phyloP scores from a whole-genome alignment of 2,329 filamentous ascomycete genomes.

The Amphichorda felina region DNA sequence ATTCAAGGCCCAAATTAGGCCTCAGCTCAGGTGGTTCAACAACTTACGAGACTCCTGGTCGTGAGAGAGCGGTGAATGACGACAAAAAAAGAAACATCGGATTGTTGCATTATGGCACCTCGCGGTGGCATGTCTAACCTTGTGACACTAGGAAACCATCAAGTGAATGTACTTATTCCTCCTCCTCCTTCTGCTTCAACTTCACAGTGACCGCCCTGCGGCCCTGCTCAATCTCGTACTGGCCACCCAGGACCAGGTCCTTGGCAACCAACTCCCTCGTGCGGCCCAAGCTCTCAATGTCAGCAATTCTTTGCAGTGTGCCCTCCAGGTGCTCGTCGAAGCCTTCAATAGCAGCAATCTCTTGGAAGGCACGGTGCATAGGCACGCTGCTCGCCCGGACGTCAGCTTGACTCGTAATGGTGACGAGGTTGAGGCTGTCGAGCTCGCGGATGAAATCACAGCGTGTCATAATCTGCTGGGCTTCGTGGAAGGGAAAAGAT shows the following conservation, averaged over 20 bases:
- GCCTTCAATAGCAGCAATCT: conserved; percentile 64
- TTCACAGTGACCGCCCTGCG: conserved; percentile 27
- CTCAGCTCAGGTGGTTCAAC: too few relatives aligned
- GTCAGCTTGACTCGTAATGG: conserved; percentile 75
- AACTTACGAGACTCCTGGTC: too few relatives aligned
- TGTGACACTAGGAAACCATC: too few relatives aligned
- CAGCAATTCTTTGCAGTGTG: conserved; percentile 76
- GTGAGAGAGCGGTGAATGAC: too few relatives aligned
- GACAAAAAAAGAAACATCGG: too few relatives aligned
- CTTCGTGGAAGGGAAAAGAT: conserved; percentile 67
- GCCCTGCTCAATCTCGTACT: conserved; percentile 51
- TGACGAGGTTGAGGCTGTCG: conserved; percentile 90
- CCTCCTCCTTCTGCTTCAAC: conserved; percentile 28
- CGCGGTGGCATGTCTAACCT: too few relatives aligned
- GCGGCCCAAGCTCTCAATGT: conserved; percentile 83
- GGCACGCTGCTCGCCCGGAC: conserved; percentile 91
- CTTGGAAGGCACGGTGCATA: conserved; percentile 85
- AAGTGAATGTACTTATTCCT: conserved; percentile 9
- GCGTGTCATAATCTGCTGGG: conserved; percentile 87
- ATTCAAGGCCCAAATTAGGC: not conserved
- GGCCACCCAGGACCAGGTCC: conserved; percentile 76
- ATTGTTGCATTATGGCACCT: too few relatives aligned
- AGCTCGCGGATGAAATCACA: conserved; percentile 89
- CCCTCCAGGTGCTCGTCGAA: conserved; percentile 76
- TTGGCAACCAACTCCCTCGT: conserved; percentile 95